Percentiles rank a stretch among this genome's conserved stretches.
These are phyloP conservation scores for Xanthoparmelia taractica DNA, from an alignment of 495 filamentous ascomycete genomes.

Conservation along the genomic window DNA sequence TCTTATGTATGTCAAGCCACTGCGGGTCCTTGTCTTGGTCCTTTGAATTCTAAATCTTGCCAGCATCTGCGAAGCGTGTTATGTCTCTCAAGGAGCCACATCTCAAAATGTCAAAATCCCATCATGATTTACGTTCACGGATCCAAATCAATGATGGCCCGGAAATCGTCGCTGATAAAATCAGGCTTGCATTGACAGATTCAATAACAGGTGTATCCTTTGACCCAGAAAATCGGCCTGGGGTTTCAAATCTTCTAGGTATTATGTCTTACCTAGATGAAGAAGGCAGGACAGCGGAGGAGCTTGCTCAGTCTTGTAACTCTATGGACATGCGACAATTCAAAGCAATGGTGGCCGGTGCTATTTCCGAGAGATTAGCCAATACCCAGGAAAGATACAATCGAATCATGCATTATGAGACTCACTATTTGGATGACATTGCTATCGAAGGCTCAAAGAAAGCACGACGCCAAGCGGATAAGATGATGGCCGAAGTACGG, in stretches of 20 bases:
- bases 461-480: conserved; percentile 56
- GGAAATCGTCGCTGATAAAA: conserved; percentile 54
- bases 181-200: conserved; percentile 74
- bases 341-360: conserved; percentile 54
- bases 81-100: conserved; percentile 77
- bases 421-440: conserved; percentile 50
- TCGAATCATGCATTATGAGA: conserved; percentile 40
- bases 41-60: conserved; percentile 5
- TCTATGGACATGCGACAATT: conserved; percentile 49
- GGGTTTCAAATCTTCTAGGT: conserved; percentile 78
- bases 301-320: conserved; percentile 49
- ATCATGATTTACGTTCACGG: conserved; percentile 56
- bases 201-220: conserved; percentile 54
- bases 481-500: conserved; percentile 59
- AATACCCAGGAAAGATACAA: conserved; percentile 56
- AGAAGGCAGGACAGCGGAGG: conserved; percentile 37
- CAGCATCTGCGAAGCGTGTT: conserved; percentile 69
- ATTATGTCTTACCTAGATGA: conserved; percentile 59
- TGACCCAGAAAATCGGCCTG: conserved; percentile 62
- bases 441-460: conserved; percentile 50
- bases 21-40: background rate
- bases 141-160: conserved; percentile 72
- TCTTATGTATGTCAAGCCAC: conserved; percentile 54
- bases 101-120: conserved; percentile 91
- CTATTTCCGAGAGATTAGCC: conserved; percentile 47